phyloP scores from a whole-genome alignment of 2,329 filamentous ascomycete genomes.

The Neofusicoccum laricinum region DNA sequence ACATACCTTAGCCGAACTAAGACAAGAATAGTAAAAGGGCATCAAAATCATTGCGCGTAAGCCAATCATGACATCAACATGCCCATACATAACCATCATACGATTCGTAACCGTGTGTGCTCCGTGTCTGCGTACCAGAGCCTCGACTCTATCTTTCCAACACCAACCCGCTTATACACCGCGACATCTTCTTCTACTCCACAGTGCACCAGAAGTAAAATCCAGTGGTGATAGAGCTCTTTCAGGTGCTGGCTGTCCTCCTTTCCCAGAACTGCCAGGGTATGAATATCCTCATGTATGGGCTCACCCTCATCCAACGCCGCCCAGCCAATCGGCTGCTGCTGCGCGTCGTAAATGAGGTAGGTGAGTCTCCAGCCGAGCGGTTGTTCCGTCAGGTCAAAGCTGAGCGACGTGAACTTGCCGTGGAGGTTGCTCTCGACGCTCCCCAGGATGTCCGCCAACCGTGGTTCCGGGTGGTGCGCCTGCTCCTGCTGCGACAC shows the following conservation, averaged over 20 bases:
- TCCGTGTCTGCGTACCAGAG: conserved; percentile 16
- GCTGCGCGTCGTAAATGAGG: background rate
- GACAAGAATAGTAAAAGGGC: background rate
- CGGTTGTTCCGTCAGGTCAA: conserved; percentile 1
- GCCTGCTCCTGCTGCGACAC: background rate
- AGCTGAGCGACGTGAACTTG: background rate
- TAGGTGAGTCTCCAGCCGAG: background rate
- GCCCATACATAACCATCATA: background rate
- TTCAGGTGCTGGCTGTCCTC: background rate
- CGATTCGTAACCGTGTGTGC: background rate
- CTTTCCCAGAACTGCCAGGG: conserved; percentile 19
- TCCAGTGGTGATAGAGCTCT: conserved; percentile 16
- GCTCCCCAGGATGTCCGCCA: background rate
- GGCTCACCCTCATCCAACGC: conserved; percentile 19
- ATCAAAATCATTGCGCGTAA: background rate
- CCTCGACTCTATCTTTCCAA: conserved; percentile 17
- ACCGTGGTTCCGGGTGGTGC: background rate
- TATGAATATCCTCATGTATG: conserved; percentile 3
- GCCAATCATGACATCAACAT: background rate
- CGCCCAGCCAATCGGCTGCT: conserved; percentile 19
- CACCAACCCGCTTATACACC: conserved; percentile 19
- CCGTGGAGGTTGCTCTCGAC: background rate
- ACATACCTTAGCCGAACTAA: too few relatives aligned
- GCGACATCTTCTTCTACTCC: background rate
- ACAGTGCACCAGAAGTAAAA: conserved; percentile 18